Percentiles rank a stretch among this genome's conserved stretches.
phyloP scores from a whole-genome alignment of 2,329 filamentous ascomycete genomes.

The Acephala macrosclerotiorum region DNA sequence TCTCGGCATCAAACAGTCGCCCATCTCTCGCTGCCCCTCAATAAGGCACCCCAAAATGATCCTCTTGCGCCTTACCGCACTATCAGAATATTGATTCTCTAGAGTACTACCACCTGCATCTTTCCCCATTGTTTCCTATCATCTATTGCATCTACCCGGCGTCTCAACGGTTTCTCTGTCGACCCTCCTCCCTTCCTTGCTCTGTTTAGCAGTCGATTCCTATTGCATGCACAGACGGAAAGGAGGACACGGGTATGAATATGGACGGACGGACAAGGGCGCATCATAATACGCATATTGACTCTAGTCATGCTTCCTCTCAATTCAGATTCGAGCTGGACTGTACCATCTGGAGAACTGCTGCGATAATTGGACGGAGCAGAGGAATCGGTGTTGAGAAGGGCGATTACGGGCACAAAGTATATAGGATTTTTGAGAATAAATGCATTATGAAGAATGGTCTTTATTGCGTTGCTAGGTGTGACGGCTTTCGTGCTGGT shows the following conservation, averaged over 20 bases:
- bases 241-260: background rate
- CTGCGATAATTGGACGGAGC: background rate
- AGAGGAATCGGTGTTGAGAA: background rate
- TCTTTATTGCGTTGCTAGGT: slow-evolving; percentile 1
- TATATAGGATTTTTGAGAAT: slow-evolving; percentile 11
- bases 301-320: background rate
- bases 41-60: slow-evolving; percentile 1
- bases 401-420: background rate
- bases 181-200: background rate
- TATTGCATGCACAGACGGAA: slow-evolving; percentile 1
- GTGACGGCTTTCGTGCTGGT: background rate
- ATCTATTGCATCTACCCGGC: slow-evolving; percentile 5
- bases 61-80: background rate
- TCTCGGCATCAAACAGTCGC: slow-evolving; percentile 13
- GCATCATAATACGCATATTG: background rate
- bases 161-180: slow-evolving; percentile 2
- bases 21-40: slow-evolving; percentile 7
- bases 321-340: background rate
- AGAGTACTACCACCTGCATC: slow-evolving; percentile 7
- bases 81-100: slow-evolving; percentile 2
- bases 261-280: slow-evolving; percentile 1
- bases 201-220: slow-evolving; percentile 8
- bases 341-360: background rate
- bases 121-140: slow-evolving; percentile 1
- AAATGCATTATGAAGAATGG: slow-evolving; percentile 21